Base-by-base conservation (phyloP, 1,139 yeast genomes). In the Candida buenavistaensis region DNA sequence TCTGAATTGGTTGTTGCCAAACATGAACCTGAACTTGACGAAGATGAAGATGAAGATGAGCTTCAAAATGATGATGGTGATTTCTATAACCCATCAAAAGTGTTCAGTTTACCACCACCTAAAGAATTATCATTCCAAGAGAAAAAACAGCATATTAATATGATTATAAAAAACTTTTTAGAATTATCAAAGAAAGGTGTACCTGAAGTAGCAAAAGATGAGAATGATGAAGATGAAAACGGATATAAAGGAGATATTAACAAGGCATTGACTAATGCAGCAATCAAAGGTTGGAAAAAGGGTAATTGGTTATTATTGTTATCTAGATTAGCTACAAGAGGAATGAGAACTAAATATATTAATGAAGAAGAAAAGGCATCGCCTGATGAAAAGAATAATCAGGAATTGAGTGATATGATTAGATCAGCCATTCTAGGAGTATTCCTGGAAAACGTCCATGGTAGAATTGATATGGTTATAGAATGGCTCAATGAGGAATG, bases 401-500 rank as follows among this genome's bases (percentile, higher is more conserved):
- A 62, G 13, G 72, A 64, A 37, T 57, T 82, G 50, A 69, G 87
- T 38, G 75, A 79, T 39, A 55, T 78, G 49, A 76, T 90, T 11
- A 69, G 97, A 44, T 78, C 75, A 11, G 77, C 88, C 10, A 64
- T 94, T 7, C 82, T 84, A 44, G 80, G 79, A 26, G 85, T 82
- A 55, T 82, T 88, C 39, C 68, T 88, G 50, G 82, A 75, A 13
- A 86, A 84, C 50, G 82, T 90, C 45, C 82, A 85, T 40, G 71
- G 68, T 9, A 67, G 92, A 26, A 72, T 90, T 11, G 95, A 87
- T 42, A 63, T 83, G 25, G 79, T 87, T n/a, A 79, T 90, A 24
- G 89, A 85, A 43, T 94, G 99, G 99, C 65, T 94, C 36, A 90
- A 86, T 50, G 98, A 92, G 58, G 98, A 94, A 57, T 94, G 97